These are phyloP conservation scores for Camelina hispida DNA, from an alignment of 345 rosid genomes.

Conservation along the genomic window DNA sequence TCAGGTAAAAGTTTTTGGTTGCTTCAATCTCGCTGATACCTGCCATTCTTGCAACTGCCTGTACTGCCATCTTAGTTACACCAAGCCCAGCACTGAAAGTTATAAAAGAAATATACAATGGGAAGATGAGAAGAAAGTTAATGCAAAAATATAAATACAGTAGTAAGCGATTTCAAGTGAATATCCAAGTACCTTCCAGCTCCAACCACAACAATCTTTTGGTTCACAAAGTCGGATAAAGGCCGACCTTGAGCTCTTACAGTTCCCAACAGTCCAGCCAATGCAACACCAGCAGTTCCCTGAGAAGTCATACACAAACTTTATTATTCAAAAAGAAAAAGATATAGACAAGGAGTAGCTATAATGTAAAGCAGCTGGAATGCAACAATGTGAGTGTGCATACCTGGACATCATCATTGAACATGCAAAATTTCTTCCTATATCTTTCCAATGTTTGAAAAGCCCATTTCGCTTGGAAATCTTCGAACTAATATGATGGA, in stretches of 20 bases:
- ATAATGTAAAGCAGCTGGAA: conserved; percentile 19
- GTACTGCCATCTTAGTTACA: conserved; percentile 76
- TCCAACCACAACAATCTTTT: conserved; percentile 98
- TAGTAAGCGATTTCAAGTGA: conserved; percentile 5
- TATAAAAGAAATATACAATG: conserved; percentile 18
- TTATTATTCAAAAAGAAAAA: neutral
- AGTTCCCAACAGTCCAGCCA: conserved; percentile 91
- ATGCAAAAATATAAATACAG: neutral
- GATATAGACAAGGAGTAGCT: neutral
- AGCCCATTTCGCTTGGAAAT: conserved; percentile 99
- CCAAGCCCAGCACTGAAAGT: conserved; percentile 97
- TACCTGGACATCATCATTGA: conserved; percentile 98
- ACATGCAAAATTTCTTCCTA: conserved; percentile 90
- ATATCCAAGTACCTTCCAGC: conserved; percentile 85
- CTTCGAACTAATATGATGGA: conserved; percentile 72
- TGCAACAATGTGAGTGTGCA: conserved; percentile 30
- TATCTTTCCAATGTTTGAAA: conserved; percentile 91
- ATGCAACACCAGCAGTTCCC: conserved; percentile 99
- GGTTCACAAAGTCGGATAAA: conserved; percentile 77
- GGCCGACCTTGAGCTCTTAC: conserved; percentile 96
- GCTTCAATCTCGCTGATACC: conserved; percentile 61
- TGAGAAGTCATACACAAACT: conserved; percentile 37
- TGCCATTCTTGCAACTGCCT: conserved; percentile 80
- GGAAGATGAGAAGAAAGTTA: conserved; percentile 28
- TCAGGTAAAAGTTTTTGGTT: conserved; percentile 64